Evolutionary conservation across 2,329 filamentous ascomycete species (phyloP).

Genomic region (Hypoxylon sp.): DNA sequence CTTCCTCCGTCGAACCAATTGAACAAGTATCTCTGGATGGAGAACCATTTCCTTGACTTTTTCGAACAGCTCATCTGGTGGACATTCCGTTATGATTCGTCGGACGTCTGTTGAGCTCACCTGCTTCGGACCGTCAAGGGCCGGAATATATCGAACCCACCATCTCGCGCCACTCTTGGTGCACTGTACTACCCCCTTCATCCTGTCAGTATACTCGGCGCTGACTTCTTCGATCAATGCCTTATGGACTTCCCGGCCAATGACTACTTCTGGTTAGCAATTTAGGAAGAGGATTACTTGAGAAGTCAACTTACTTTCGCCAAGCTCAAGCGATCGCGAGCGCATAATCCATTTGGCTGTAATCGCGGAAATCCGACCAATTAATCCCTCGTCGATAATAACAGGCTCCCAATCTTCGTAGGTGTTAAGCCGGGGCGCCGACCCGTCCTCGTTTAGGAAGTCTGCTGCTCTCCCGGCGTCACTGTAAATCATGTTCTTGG

Average conservation of each 20-base stretch:
- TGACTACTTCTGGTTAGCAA: not conserved
- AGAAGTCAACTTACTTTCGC: not conserved
- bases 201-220: not conserved
- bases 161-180: not conserved
- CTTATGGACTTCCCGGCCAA: not conserved
- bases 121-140: not conserved
- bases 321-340: constrained; percentile 10
- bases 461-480: constrained; percentile 13
- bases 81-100: not conserved
- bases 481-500: constrained; percentile 4
- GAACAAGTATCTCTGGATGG: constrained; percentile 45
- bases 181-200: constrained; percentile 6
- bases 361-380: not conserved
- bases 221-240: constrained; percentile 6
- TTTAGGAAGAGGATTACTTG: not conserved
- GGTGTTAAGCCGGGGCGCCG: not conserved
- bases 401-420: constrained; percentile 10
- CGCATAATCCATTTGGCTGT: constrained; percentile 7
- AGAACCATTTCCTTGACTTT: constrained; percentile 9
- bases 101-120: constrained; percentile 19
- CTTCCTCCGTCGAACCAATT: not conserved
- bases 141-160: constrained; percentile 17
- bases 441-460: constrained; percentile 10
- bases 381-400: not conserved
- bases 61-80: not conserved